Evolutionary conservation across 1,139 yeast genomes (phyloP).

Genomic region (Pichia norvegensis): DNA sequence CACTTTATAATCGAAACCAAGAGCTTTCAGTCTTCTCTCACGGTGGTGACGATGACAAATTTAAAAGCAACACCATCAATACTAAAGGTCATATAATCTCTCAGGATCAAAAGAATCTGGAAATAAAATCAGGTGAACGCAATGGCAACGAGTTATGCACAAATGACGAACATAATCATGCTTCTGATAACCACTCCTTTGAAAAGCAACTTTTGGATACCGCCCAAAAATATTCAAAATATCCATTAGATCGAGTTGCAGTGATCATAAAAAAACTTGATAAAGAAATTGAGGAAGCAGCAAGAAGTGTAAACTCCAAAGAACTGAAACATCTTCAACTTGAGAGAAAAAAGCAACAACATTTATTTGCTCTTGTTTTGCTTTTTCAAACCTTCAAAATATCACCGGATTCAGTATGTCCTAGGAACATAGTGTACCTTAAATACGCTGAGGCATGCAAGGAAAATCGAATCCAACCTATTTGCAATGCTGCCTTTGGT

Average conservation of each 20-base stretch:
- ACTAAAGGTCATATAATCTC: too few relatives aligned
- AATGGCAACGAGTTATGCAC: not conserved
- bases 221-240: constrained; percentile 35
- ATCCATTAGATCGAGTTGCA: constrained; percentile 1
- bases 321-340: constrained; percentile 17
- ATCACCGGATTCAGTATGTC: constrained; percentile 65
- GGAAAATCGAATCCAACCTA: constrained; percentile 55
- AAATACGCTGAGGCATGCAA: constrained; percentile 71
- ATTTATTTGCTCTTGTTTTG: constrained; percentile 79
- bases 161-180: not conserved
- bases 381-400: constrained; percentile 61
- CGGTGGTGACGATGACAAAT: too few relatives aligned
- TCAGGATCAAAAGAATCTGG: too few relatives aligned
- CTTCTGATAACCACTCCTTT: not conserved
- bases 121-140: too few relatives aligned
- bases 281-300: not conserved
- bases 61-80: too few relatives aligned
- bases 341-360: constrained; percentile 38
- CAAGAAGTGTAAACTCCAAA: constrained; percentile 13
- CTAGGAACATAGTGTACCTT: constrained; percentile 75
- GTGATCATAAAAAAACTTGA: constrained; percentile 1
- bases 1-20: not conserved
- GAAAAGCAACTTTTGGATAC: constrained; percentile 38
- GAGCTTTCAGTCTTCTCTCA: too few relatives aligned
- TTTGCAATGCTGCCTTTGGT: constrained; percentile 85